phyloP scores from a whole-genome alignment of 164 flowering plant species.

The Litsea cubeba region DNA sequence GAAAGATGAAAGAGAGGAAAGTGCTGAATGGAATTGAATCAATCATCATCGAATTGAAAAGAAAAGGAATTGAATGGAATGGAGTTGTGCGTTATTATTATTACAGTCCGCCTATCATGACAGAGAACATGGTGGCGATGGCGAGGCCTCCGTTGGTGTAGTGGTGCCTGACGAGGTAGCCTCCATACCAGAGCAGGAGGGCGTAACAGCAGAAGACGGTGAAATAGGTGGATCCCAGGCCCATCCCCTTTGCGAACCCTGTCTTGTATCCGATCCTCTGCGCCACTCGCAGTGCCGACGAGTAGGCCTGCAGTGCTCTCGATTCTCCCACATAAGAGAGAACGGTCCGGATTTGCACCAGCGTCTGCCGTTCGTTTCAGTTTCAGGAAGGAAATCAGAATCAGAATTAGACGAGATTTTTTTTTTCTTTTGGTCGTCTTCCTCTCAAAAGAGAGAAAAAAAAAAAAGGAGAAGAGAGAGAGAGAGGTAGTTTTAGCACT shows the following conservation, averaged over 20 bases:
- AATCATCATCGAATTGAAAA: neutral
- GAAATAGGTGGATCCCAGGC: constrained; percentile 90
- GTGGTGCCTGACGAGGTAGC: constrained; percentile 82
- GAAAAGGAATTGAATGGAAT: neutral
- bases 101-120: constrained; percentile 96
- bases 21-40: too few relatives aligned
- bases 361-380: constrained; percentile 47
- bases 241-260: constrained; percentile 87
- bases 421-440: neutral
- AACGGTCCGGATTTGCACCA: constrained; percentile 86
- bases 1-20: constrained; percentile 2
- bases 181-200: constrained; percentile 95
- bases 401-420: too few relatives aligned
- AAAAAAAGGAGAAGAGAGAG: too few relatives aligned
- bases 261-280: constrained; percentile 80
- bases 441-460: neutral
- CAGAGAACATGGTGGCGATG: constrained; percentile 92
- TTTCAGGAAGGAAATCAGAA: too few relatives aligned
- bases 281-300: constrained; percentile 53
- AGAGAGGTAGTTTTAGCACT: too few relatives aligned
- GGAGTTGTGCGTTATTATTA: constrained; percentile 14
- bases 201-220: constrained; percentile 96
- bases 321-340: constrained; percentile 87
- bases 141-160: constrained; percentile 95
- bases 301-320: constrained; percentile 69